Percentiles rank a stretch among this genome's conserved stretches.
Conservation (phyloP, 345 rosid species). For the Salix dunnii region DNA sequence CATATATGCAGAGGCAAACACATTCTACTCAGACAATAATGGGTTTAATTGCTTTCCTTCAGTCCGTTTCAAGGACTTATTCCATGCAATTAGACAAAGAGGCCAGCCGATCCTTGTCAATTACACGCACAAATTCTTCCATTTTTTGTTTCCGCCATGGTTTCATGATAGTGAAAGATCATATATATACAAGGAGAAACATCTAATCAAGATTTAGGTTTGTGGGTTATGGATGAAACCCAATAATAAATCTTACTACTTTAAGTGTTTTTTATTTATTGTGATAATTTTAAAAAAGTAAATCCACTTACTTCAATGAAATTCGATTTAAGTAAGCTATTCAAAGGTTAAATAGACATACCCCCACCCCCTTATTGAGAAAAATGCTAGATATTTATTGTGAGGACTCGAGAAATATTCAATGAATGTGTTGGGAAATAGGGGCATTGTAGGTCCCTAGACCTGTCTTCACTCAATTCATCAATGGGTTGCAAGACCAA, state of each 20-base stretch:
- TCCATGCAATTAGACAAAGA: neutral
- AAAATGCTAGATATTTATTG: too few species aligned
- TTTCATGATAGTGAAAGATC: neutral
- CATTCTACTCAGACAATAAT: neutral
- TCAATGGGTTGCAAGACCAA: neutral
- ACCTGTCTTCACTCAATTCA: neutral
- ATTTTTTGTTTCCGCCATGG: neutral
- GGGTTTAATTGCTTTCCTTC: neutral
- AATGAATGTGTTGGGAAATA: neutral
- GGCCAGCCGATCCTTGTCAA: neutral
- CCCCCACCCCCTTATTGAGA: too few species aligned
- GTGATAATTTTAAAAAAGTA: too few species aligned
- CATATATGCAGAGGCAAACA: conserved; percentile 13
- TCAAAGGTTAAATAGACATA: too few species aligned
- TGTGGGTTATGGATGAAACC: neutral
- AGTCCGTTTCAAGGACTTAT: neutral
- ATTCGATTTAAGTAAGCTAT: too few species aligned
- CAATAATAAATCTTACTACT: neutral
- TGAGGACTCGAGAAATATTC: neutral
- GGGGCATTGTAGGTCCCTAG: neutral
- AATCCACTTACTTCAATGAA: too few species aligned
- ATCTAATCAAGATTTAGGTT: neutral
- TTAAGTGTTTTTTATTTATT: too few species aligned
- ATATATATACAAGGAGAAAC: neutral
- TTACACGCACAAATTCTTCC: neutral